phyloP scores from a whole-genome alignment of 257 asterid genomes.

The Solanum appendiculatum region DNA sequence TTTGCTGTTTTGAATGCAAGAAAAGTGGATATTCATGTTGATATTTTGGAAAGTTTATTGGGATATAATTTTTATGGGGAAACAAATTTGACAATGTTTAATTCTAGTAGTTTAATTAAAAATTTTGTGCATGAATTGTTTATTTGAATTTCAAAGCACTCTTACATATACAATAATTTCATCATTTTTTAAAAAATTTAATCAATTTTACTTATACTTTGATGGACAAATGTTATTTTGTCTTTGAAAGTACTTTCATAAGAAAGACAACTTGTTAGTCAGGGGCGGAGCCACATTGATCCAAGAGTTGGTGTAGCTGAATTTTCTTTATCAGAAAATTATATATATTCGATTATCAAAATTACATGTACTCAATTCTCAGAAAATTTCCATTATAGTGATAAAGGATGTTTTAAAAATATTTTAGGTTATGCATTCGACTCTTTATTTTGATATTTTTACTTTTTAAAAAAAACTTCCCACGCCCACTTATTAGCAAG shows the following conservation, averaged over 20 bases:
- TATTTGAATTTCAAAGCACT: not conserved
- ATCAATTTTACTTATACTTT: not conserved
- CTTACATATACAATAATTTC: not conserved
- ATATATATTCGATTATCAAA: not conserved
- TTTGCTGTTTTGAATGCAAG: not conserved
- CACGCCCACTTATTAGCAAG: not conserved
- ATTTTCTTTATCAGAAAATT: not conserved
- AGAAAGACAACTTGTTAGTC: not conserved
- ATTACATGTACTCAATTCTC: not conserved
- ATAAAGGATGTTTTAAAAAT: not conserved
- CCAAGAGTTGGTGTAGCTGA: not conserved
- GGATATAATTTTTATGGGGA: not conserved
- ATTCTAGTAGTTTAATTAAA: not conserved
- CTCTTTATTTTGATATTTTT: not conserved
- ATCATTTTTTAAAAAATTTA: not conserved
- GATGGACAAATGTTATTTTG: not conserved
- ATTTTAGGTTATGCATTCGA: not conserved
- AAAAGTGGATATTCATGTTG: not conserved
- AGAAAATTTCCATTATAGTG: not conserved
- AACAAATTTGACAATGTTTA: not conserved
- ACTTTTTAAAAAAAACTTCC: not conserved
- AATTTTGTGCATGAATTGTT: not conserved
- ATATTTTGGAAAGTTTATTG: not conserved
- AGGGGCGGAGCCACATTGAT: not conserved
- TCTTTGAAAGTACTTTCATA: not conserved